Evolutionary conservation across 345 rosid species (phyloP).

Genomic region (Leavenworthia alabamica): DNA sequence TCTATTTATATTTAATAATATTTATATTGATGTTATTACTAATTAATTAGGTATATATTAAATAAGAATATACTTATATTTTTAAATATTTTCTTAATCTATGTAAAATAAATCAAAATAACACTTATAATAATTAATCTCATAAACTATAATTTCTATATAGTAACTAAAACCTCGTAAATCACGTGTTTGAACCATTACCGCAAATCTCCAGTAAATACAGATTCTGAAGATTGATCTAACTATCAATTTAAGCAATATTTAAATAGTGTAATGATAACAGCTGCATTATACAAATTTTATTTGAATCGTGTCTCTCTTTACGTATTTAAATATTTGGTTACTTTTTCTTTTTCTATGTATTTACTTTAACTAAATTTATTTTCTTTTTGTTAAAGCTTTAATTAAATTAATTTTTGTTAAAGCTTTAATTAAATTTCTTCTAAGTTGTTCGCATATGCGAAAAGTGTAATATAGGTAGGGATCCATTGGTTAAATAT

Average conservation of each 20-base stretch:
- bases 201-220: conserved; percentile 9
- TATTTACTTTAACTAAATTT: conserved; percentile 7
- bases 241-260: conserved; percentile 9
- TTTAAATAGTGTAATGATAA: conserved; percentile 30
- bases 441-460: conserved; percentile 32
- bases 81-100: too few relatives aligned
- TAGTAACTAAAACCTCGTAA: not conserved
- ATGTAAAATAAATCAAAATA: too few relatives aligned
- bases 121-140: too few relatives aligned
- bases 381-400: too few relatives aligned
- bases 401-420: not conserved
- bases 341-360: conserved; percentile 22
- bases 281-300: conserved; percentile 25
- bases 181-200: not conserved
- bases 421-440: not conserved
- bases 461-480: conserved; percentile 29
- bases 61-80: too few relatives aligned
- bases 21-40: too few relatives aligned
- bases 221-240: conserved; percentile 15
- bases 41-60: too few relatives aligned
- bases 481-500: conserved; percentile 22
- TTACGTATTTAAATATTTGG: conserved; percentile 23
- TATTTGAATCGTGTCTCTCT: conserved; percentile 28
- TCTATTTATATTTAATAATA: too few relatives aligned
- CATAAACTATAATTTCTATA: not conserved